Evolutionary conservation across 2,329 filamentous ascomycete genomes (phyloP).

Genomic region (Calonectria pteridis): DNA sequence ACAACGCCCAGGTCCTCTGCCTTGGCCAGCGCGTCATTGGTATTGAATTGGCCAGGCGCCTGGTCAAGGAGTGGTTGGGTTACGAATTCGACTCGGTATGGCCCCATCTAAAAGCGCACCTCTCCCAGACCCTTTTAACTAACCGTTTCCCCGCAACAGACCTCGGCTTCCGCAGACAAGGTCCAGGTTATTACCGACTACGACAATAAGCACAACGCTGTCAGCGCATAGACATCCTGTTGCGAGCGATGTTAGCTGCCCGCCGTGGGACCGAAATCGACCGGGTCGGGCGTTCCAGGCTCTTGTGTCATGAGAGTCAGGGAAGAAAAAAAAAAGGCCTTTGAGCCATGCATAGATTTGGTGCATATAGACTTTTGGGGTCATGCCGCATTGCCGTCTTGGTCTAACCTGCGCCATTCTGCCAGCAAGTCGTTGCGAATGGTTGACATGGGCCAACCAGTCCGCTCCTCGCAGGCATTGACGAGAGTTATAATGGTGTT

Average conservation of each 20-base stretch:
- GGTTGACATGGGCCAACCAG: slow-evolving; percentile 54
- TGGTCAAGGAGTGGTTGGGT: slow-evolving; percentile 84
- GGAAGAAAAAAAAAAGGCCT: not conserved
- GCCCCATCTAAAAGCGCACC: slow-evolving; percentile 44
- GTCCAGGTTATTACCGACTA: slow-evolving; percentile 26
- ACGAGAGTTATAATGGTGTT: slow-evolving; percentile 53
- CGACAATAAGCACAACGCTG: slow-evolving; percentile 7
- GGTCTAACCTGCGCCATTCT: slow-evolving; percentile 46
- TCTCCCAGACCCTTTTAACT: not conserved
- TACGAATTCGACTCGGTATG: slow-evolving; percentile 79
- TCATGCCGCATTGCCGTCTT: slow-evolving; percentile 16
- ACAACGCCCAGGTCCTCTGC: slow-evolving; percentile 88
- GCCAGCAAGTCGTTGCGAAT: slow-evolving; percentile 48
- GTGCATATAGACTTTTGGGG: not conserved
- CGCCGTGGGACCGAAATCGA: not conserved
- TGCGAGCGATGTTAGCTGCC: not conserved
- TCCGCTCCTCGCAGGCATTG: slow-evolving; percentile 49
- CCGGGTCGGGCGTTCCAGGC: not conserved
- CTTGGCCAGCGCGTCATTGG: slow-evolving; percentile 88
- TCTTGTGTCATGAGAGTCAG: not conserved
- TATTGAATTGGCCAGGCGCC: slow-evolving; percentile 79
- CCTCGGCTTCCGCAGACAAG: slow-evolving; percentile 22
- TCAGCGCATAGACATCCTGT: not conserved
- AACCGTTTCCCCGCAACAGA: slow-evolving; percentile 7
- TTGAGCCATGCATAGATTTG: slow-evolving; percentile 3